Base-by-base conservation (phyloP, 2,329 filamentous ascomycete genomes). In the Fusarium sp. region DNA sequence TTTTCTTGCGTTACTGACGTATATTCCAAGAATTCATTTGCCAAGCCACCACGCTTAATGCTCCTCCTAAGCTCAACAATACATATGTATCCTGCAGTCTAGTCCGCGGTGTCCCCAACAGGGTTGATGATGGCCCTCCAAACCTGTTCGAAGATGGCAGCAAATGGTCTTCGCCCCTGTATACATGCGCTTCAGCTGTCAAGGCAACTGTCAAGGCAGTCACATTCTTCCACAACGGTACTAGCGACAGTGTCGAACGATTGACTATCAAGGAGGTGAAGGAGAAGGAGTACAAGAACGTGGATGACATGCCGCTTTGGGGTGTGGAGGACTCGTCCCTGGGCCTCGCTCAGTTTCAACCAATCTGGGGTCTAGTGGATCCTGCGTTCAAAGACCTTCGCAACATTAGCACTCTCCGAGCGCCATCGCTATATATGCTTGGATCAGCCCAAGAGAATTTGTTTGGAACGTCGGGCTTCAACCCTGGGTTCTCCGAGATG, bases 121-220 rank as follows among this genome's bases (percentile, higher is more conserved):
- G 82, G 15, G 64, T 74, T 2, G 83, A 85, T 54, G 79, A 76
- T 2, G 80, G 79, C 2, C 72, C 76, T 9, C 75, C 78, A 6
- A 69, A 84, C 4, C 69, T 85, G 5, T 82, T 83, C 30, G 83
- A 86, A 32, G 79, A 81, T 11, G 81, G 81, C 9, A 83, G 83
- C 19, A 69, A 77, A 40, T 88, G 85, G 85, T 81, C 81, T 2
- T 75, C 81, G 9, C 81, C 84, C 0, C 63, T 87, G 1, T 86
- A 86, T 64, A 78, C 80, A 1, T 88, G 86, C 68, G 84, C 85
- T 3, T 82, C 81, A 0, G 75, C 83, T 0, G 69, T 83, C 7
- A 82, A 82, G 54, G 85, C 85, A 6, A 82, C 79, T 2, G 80
- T 88, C 63, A 87, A 87, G 69, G 84, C 82, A 1, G 84, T 86